These are phyloP conservation scores for Durotheca rogersii DNA, from an alignment of 495 filamentous ascomycete species.

Conservation along the genomic window DNA sequence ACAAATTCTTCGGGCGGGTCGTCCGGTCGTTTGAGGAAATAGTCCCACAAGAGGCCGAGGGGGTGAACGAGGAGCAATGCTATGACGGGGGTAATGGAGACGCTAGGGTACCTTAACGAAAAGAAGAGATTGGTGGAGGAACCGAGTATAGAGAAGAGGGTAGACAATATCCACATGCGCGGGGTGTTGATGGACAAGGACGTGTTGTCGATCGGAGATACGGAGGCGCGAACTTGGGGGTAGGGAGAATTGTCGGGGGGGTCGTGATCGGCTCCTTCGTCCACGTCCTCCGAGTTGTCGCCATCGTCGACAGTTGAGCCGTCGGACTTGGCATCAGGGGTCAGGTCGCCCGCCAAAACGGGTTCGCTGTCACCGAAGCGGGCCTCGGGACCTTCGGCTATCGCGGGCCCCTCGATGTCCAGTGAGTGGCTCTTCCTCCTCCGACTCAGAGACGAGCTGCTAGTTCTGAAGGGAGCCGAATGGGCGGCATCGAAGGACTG, in stretches of 20 bases:
- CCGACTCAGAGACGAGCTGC: constrained; percentile 25
- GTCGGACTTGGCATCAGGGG: constrained; percentile 31
- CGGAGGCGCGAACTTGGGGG: constrained; percentile 74
- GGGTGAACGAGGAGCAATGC: constrained; percentile 80
- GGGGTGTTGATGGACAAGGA: constrained; percentile 79
- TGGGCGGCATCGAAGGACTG: constrained; percentile 20
- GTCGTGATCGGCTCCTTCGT: constrained; percentile 47
- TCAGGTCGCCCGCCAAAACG: constrained; percentile 38
- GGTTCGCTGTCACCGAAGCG: constrained; percentile 48
- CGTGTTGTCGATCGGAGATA: constrained; percentile 69
- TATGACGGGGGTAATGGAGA: constrained; percentile 82
- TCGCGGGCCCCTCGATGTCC: constrained; percentile 44
- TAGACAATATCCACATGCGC: constrained; percentile 80
- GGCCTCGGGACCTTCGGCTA: constrained; percentile 46
- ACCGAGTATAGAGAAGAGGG: constrained; percentile 75
- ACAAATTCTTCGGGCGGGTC: constrained; percentile 64
- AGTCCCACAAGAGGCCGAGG: constrained; percentile 76
- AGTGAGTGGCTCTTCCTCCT: constrained; percentile 38
- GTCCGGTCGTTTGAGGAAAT: constrained; percentile 58
- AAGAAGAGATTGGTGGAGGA: constrained; percentile 85
- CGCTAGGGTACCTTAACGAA: constrained; percentile 79
- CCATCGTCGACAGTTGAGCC: constrained; percentile 24
- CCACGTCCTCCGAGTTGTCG: constrained; percentile 32
- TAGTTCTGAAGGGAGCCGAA: constrained; percentile 15
- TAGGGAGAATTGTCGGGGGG: constrained; percentile 66